A percentile compares a stretch with the other conserved stretches of the same genome.
Conservation (phyloP, 768 basidiomycete genomes). For the Lanmaoa rubissima region DNA sequence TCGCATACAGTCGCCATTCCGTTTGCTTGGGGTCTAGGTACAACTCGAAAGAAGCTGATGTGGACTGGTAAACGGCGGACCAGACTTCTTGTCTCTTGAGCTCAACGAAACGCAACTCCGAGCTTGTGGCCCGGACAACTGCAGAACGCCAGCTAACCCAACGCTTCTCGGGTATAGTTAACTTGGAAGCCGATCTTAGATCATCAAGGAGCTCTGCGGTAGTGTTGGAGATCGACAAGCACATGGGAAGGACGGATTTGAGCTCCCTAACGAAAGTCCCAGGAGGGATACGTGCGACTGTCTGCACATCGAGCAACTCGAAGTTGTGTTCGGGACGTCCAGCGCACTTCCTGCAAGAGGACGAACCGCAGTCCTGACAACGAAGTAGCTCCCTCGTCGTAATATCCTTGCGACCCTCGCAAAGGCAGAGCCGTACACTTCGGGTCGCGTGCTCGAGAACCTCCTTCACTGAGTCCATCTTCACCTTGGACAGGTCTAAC, state of each 20-base stretch:
- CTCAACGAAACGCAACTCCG: conserved; percentile 78
- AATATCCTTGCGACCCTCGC: conserved; percentile 83
- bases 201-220: conserved; percentile 50
- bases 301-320: conserved; percentile 47
- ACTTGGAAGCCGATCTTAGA: conserved; percentile 40
- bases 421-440: conserved; percentile 82
- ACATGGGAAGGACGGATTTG: conserved; percentile 86
- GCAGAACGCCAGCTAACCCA: conserved; percentile 74
- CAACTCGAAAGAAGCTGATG: conserved; percentile 70
- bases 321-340: conserved; percentile 89
- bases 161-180: conserved; percentile 48
- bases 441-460: conserved; percentile 63
- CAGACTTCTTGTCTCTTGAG: conserved; percentile 87
- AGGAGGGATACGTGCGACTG: conserved; percentile 64
- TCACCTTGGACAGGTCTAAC: conserved; percentile 64
- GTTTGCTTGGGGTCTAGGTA: conserved; percentile 71
- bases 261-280: conserved; percentile 71
- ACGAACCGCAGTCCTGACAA: conserved; percentile 74
- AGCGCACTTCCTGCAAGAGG: conserved; percentile 83
- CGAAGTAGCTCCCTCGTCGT: conserved; percentile 62
- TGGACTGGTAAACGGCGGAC: conserved; percentile 76
- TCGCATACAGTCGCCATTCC: conserved; percentile 85
- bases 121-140: conserved; percentile 53
- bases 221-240: conserved; percentile 56
- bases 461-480: conserved; percentile 44